A percentile compares a stretch with the other conserved stretches of the same genome.
These are phyloP conservation scores for Fusarium camptoceras DNA, from an alignment of 2,329 filamentous ascomycete genomes.

Conservation along the genomic window DNA sequence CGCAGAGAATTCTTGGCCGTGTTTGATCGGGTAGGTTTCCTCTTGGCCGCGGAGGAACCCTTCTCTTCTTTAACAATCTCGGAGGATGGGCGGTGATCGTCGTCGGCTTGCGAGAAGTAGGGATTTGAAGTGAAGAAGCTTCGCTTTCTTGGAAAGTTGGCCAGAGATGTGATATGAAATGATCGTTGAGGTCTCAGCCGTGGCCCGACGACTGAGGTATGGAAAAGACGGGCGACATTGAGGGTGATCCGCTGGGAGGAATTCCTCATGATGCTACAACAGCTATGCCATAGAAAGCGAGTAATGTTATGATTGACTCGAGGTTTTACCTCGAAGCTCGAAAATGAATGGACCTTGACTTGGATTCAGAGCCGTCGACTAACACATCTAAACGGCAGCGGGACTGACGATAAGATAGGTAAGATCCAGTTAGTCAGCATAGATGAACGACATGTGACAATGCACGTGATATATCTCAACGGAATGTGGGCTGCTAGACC, in stretches of 20 bases:
- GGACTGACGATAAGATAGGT: conserved; percentile 35
- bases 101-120: conserved; percentile 59
- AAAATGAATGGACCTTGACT: conserved; percentile 3
- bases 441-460: conserved; percentile 40
- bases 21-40: conserved; percentile 59
- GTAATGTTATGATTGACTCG: conserved; percentile 2
- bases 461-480: conserved; percentile 39
- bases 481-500: conserved; percentile 40
- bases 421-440: conserved; percentile 15
- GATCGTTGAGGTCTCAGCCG: conserved; percentile 49
- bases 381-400: conserved; percentile 11
- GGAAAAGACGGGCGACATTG: conserved; percentile 48
- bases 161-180: conserved; percentile 61
- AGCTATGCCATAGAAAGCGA: conserved; percentile 38
- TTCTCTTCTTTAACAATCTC: conserved; percentile 39
- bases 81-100: conserved; percentile 43
- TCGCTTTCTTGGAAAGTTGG: conserved; percentile 64
- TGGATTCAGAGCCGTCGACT: conserved; percentile 11
- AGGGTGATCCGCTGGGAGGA: conserved; percentile 50
- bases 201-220: conserved; percentile 44
- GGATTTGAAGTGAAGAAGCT: conserved; percentile 76
- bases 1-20: conserved; percentile 79
- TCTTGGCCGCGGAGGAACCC: conserved; percentile 51
- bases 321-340: not conserved
- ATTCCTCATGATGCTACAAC: conserved; percentile 49